phyloP scores from a whole-genome alignment of 2,329 filamentous ascomycete genomes.

The Chaetothyriales sp. region DNA sequence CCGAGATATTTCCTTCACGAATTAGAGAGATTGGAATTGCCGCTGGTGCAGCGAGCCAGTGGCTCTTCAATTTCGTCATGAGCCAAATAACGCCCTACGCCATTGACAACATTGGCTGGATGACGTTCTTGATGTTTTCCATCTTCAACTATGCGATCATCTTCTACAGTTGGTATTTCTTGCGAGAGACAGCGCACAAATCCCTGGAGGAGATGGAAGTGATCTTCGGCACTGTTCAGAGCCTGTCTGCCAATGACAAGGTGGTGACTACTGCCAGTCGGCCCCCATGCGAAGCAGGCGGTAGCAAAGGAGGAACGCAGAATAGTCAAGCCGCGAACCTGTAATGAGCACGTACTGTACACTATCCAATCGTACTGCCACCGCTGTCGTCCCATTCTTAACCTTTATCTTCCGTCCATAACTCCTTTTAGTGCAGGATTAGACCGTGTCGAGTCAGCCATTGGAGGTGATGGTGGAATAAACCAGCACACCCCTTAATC shows the following conservation, averaged over 20 bases:
- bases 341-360: not conserved
- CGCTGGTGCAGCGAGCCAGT: constrained; percentile 27
- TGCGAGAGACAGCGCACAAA: constrained; percentile 30
- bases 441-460: not conserved
- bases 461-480: no score
- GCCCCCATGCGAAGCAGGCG: not conserved
- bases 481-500: no score
- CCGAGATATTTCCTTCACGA: constrained; percentile 26
- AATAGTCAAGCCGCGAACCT: not conserved
- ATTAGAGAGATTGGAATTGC: constrained; percentile 29
- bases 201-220: constrained; percentile 34
- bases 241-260: constrained; percentile 10
- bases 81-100: constrained; percentile 30
- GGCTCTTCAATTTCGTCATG: constrained; percentile 31
- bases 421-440: no score
- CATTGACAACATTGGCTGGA: constrained; percentile 34
- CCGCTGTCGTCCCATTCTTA: not conserved
- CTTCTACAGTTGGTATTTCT: constrained; percentile 31
- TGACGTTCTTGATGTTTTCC: constrained; percentile 38
- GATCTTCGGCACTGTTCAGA: constrained; percentile 21
- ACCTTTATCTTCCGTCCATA: not conserved
- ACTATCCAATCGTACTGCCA: no score
- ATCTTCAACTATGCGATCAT: constrained; percentile 37
- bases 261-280: constrained; percentile 1
- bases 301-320: not conserved